phyloP scores from a whole-genome alignment of 805 yeast genomes.

The Spathaspora boniae region DNA sequence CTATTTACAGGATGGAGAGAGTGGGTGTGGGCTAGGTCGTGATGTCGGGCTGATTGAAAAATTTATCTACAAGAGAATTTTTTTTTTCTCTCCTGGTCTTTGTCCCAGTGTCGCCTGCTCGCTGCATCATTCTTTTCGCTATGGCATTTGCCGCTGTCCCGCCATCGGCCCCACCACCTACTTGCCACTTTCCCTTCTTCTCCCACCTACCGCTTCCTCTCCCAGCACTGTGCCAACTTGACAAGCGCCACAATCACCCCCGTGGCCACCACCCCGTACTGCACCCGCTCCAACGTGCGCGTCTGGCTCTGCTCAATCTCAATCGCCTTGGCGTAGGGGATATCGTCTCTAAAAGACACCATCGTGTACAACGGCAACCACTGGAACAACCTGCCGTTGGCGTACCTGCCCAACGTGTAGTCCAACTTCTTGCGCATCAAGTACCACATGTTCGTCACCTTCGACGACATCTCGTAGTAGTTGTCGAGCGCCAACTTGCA shows the following conservation, averaged over 20 bases:
- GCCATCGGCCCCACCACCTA: too few species aligned
- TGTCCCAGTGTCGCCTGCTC: too few species aligned
- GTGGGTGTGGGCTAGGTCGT: too few species aligned
- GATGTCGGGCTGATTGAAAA: too few species aligned
- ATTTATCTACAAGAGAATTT: too few species aligned
- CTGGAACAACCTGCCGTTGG: constrained; percentile 43
- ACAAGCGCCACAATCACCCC: constrained; percentile 5
- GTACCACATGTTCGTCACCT: constrained; percentile 62
- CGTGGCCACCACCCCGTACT: constrained; percentile 15
- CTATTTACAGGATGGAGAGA: too few species aligned
- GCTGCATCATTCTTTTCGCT: too few species aligned
- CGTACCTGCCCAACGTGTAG: constrained; percentile 51
- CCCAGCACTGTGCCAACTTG: constrained; percentile 1
- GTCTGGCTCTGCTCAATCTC: constrained; percentile 52
- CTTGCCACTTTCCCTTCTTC: too few species aligned
- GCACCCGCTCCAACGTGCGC: constrained; percentile 38
- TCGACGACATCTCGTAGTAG: constrained; percentile 82
- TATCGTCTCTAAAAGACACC: constrained; percentile 86
- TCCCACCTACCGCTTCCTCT: too few species aligned
- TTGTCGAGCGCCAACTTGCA: constrained; percentile 75
- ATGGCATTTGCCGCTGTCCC: too few species aligned
- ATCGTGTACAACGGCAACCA: constrained; percentile 90
- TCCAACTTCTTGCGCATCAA: constrained; percentile 68
- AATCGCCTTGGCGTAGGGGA: constrained; percentile 70
- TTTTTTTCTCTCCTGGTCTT: too few species aligned